Evolutionary conservation across 805 yeast genomes (phyloP).

Genomic region (Ogataea haglerorum): DNA sequence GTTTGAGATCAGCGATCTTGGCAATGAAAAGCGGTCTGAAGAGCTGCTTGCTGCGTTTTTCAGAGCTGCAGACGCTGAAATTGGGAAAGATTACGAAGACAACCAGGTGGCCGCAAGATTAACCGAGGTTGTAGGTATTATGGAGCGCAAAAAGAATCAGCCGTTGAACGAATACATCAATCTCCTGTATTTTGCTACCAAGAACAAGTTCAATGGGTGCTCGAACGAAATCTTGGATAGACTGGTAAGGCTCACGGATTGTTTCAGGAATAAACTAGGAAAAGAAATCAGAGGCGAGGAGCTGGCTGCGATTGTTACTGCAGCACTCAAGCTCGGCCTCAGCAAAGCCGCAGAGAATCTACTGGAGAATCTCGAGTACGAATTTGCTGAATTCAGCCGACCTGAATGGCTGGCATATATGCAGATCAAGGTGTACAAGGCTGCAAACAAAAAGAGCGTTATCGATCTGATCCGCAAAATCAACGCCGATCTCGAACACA

Average conservation of each 20-base stretch:
- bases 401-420: conserved; percentile 28
- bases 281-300: conserved; percentile 25
- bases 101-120: conserved; percentile 24
- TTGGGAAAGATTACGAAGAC: conserved; percentile 26
- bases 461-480: conserved; percentile 28
- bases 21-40: conserved; percentile 11
- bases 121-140: conserved; percentile 15
- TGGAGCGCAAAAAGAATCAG: conserved; percentile 16
- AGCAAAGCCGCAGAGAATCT: conserved; percentile 17
- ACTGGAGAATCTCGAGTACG: conserved; percentile 11
- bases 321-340: conserved; percentile 24
- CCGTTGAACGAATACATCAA: conserved; percentile 29
- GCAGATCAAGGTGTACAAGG: conserved; percentile 21
- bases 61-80: conserved; percentile 29
- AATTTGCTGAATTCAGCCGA: conserved; percentile 14
- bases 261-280: conserved; percentile 4
- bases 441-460: conserved; percentile 9
- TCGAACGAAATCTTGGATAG: conserved; percentile 20
- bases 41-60: conserved; percentile 23
- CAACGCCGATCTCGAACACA: conserved; percentile 13
- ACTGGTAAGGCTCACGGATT: conserved; percentile 14
- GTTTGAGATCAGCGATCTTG: conserved; percentile 17
- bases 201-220: conserved; percentile 27
- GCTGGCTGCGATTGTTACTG: conserved; percentile 24
- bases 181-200: conserved; percentile 29